Percentiles rank a stretch among this genome's conserved stretches.
Conservation (phyloP, 1,284 basidiomycete species). For the Leccinum subspadiceum region DNA sequence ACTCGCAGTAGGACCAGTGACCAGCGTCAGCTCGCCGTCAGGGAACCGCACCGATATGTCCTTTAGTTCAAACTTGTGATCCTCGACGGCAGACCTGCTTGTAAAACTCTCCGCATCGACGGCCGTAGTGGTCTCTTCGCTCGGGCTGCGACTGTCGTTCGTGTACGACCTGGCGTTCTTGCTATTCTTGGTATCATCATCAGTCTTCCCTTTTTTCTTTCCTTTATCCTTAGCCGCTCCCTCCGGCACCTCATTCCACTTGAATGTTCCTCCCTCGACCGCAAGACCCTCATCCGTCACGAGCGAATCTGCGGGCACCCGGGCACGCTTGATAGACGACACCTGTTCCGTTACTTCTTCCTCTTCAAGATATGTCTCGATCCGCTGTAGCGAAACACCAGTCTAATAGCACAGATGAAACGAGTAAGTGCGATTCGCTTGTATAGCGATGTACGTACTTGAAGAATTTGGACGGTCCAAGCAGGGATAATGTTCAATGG, state of each 20-base stretch:
- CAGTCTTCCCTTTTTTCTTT: conserved; percentile 14
- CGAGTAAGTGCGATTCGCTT: not conserved
- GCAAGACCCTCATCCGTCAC: conserved; percentile 43
- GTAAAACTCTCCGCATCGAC: conserved; percentile 18
- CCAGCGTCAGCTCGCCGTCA: conserved; percentile 50
- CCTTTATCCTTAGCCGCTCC: conserved; percentile 6
- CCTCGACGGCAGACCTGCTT: conserved; percentile 18
- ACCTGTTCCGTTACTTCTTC: conserved; percentile 78
- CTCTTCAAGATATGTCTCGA: conserved; percentile 78
- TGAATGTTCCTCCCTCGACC: conserved; percentile 55
- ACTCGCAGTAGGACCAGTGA: conserved; percentile 64
- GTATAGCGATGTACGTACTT: conserved; percentile 15
- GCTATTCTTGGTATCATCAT: not conserved
- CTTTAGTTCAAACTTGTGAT: conserved; percentile 53
- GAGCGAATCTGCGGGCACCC: conserved; percentile 17
- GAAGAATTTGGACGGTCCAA: conserved; percentile 50
- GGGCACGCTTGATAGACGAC: conserved; percentile 54
- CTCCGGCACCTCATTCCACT: conserved; percentile 52
- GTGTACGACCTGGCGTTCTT: conserved; percentile 5
- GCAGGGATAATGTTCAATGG: conserved; percentile 72
- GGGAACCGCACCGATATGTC: conserved; percentile 62
- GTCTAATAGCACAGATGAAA: conserved; percentile 40
- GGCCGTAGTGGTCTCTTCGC: conserved; percentile 9
- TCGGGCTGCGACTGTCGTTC: conserved; percentile 1
- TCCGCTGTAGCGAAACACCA: conserved; percentile 75